These are phyloP conservation scores for Hyaloperonospora brassicae DNA, from an alignment of 352 stramenopile species.

Conservation along the genomic window DNA sequence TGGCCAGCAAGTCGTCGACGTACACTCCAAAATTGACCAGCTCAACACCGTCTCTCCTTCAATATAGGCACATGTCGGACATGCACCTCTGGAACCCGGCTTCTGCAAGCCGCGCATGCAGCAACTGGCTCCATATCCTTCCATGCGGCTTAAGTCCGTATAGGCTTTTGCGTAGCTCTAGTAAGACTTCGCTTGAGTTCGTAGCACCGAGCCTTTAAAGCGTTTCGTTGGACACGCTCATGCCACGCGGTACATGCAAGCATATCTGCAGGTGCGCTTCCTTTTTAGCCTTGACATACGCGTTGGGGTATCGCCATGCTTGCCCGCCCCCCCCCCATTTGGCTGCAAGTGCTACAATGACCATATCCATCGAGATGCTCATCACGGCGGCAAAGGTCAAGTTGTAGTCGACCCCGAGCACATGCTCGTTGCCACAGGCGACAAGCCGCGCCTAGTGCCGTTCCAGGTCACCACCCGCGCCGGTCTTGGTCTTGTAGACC, in stretches of 20 bases:
- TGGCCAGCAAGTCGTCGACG: slow-evolving; percentile 27
- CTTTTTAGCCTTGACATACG: slow-evolving; percentile 21
- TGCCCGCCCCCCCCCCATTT: slow-evolving; percentile 11
- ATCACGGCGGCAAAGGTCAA: slow-evolving; percentile 6
- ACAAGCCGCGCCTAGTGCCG: slow-evolving; percentile 20
- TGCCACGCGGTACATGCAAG: slow-evolving; percentile 1
- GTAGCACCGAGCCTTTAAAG: slow-evolving; percentile 3
- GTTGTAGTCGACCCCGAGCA: slow-evolving; percentile 12
- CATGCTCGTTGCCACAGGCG: slow-evolving; percentile 18
- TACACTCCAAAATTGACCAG: slow-evolving; percentile 17
- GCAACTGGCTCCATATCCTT: slow-evolving; percentile 17
- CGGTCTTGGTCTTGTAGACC: slow-evolving; percentile 22
- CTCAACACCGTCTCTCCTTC: not conserved
- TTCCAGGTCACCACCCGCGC: slow-evolving; percentile 9
- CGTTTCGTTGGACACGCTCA: slow-evolving; percentile 1
- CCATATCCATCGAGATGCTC: slow-evolving; percentile 2
- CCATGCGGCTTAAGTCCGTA: slow-evolving; percentile 28
- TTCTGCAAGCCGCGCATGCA: slow-evolving; percentile 11
- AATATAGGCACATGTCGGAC: slow-evolving; percentile 24
- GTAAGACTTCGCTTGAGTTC: not conserved
- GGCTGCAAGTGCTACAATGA: slow-evolving; percentile 13
- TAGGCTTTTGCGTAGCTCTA: slow-evolving; percentile 20
- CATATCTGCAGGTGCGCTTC: slow-evolving; percentile 15
- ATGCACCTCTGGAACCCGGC: slow-evolving; percentile 13
- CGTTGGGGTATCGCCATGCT: slow-evolving; percentile 23